These are phyloP conservation scores for Metarhizium sp. DNA, from an alignment of 2,329 filamentous ascomycete genomes.

Conservation along the genomic window DNA sequence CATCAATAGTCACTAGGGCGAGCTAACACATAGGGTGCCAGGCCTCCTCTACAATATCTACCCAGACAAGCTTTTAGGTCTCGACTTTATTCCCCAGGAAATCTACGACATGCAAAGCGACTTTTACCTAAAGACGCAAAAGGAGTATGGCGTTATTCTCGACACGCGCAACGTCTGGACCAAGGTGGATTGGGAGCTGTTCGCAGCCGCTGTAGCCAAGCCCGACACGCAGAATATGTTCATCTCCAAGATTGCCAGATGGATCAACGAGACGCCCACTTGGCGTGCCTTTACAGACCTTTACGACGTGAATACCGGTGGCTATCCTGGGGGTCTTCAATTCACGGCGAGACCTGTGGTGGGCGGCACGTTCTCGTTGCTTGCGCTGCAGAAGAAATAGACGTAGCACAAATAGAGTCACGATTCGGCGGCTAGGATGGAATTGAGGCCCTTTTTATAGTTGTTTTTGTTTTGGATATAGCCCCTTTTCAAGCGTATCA, in stretches of 20 bases:
- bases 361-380: slow-evolving; percentile 70
- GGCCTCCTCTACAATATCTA: slow-evolving; percentile 68
- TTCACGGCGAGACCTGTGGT: slow-evolving; percentile 75
- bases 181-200: slow-evolving; percentile 84
- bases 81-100: slow-evolving; percentile 63
- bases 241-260: slow-evolving; percentile 57
- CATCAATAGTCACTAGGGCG: not conserved
- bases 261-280: slow-evolving; percentile 65
- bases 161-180: slow-evolving; percentile 75
- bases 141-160: slow-evolving; percentile 72
- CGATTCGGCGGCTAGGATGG: too few relatives aligned
- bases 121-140: slow-evolving; percentile 65
- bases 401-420: not conserved
- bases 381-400: slow-evolving; percentile 42
- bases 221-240: slow-evolving; percentile 54
- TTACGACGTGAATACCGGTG: slow-evolving; percentile 62
- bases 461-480: not conserved
- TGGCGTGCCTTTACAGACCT: slow-evolving; percentile 68
- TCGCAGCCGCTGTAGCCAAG: slow-evolving; percentile 66
- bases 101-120: slow-evolving; percentile 70
- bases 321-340: slow-evolving; percentile 51
- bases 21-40: not conserved
- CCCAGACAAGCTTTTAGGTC: slow-evolving; percentile 66
- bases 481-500: too few relatives aligned
- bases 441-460: too few relatives aligned